phyloP scores from a whole-genome alignment of 495 filamentous ascomycete species.

The Penicillium chermesinum region DNA sequence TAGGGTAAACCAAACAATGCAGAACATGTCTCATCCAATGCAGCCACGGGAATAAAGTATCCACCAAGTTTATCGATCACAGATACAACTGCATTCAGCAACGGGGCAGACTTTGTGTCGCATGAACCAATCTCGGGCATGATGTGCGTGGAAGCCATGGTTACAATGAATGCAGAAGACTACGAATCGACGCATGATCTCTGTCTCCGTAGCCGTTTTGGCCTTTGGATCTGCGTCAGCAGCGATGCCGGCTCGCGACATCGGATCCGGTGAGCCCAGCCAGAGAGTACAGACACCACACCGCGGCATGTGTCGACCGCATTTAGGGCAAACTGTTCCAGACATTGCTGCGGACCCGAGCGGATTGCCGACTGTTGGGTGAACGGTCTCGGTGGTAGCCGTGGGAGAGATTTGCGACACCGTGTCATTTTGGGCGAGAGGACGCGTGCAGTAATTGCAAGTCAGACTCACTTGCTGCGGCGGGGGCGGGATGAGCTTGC shows the following conservation, averaged over 20 bases:
- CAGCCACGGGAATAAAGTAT: background rate
- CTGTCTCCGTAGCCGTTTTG: conserved; percentile 26
- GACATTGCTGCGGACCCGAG: conserved; percentile 36
- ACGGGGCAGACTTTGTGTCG: conserved; percentile 79
- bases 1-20: background rate
- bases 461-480: conserved; percentile 73
- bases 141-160: conserved; percentile 85
- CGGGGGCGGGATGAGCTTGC: conserved; percentile 58
- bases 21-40: background rate
- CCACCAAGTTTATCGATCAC: conserved; percentile 41
- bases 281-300: conserved; percentile 84
- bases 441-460: conserved; percentile 74
- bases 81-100: conserved; percentile 82
- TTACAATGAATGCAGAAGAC: conserved; percentile 85
- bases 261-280: conserved; percentile 74
- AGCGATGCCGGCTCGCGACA: conserved; percentile 49
- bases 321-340: conserved; percentile 70
- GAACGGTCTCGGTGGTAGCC: conserved; percentile 29
- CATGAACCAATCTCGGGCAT: conserved; percentile 83
- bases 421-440: conserved; percentile 41
- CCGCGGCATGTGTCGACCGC: conserved; percentile 80
- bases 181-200: conserved; percentile 50
- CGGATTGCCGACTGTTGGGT: conserved; percentile 35
- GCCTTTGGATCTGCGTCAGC: conserved; percentile 41
- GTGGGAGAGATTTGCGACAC: conserved; percentile 34